Percentiles rank a stretch among this genome's conserved stretches.
phyloP scores from a whole-genome alignment of 2,329 filamentous ascomycete species.

The Colletotrichum sp. region DNA sequence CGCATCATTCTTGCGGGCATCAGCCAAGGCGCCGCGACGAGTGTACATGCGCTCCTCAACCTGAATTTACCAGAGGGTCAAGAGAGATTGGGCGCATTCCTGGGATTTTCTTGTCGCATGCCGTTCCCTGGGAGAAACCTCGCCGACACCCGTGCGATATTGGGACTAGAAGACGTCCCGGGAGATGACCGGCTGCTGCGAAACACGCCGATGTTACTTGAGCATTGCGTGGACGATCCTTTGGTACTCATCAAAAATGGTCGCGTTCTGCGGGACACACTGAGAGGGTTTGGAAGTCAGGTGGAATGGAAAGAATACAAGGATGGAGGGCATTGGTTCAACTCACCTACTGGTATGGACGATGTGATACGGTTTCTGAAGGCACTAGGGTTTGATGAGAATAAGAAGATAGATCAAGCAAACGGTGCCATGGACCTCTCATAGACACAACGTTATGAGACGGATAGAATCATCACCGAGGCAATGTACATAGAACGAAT shows the following conservation, averaged over 20 bases:
- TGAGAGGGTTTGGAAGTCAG: conserved; percentile 40
- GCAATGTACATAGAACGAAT: background rate
- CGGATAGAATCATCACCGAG: background rate
- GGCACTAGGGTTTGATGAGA: background rate
- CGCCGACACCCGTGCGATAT: conserved; percentile 32
- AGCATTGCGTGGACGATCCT: conserved; percentile 50
- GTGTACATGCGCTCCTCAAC: conserved; percentile 40
- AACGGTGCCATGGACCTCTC: background rate
- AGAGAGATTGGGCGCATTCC: conserved; percentile 33
- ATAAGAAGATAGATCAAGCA: background rate
- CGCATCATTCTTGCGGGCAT: conserved; percentile 49
- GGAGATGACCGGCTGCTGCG: conserved; percentile 35
- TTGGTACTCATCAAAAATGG: conserved; percentile 43
- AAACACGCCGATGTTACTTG: conserved; percentile 47
- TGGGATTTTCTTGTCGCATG: conserved; percentile 42
- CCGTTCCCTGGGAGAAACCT: conserved; percentile 38
- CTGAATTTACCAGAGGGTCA: conserved; percentile 27
- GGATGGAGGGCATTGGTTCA: conserved; percentile 48
- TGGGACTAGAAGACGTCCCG: conserved; percentile 30
- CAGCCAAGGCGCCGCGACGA: conserved; percentile 49
- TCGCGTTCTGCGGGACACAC: conserved; percentile 33
- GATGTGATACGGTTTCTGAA: conserved; percentile 41
- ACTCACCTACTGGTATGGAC: conserved; percentile 46
- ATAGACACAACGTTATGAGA: background rate
- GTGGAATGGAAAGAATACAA: conserved; percentile 47